Evolutionary conservation across 1,284 basidiomycete genomes (phyloP), one percentile per base, ranked within the genome.

Genomic region (Athelia sp.): DNA sequence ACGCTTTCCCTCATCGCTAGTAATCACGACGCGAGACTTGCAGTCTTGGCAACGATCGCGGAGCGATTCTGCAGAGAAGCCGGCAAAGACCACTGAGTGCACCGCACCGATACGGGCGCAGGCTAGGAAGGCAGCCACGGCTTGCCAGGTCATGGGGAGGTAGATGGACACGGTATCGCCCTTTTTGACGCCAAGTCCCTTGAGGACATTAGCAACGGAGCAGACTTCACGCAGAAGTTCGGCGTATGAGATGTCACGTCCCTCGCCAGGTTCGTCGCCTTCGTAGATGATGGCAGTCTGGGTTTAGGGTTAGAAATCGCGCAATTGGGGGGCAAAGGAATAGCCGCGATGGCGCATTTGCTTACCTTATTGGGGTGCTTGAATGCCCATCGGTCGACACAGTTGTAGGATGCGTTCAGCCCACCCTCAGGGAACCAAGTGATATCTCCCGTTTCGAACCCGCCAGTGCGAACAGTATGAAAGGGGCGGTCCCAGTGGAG

Each of bases 21-120:
- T 99, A 65, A 99, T 93, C 55, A 99, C 76, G 10, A 99, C 92
- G 49, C 85, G 83, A 32, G 86, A 92, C 60, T 81, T 79, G 73
- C 95, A 97, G 70, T 99, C 97, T 51, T 85, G 80, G 36, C 95
- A 82, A 53, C 97, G 87, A 70, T 98, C 97, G 47, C 96, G 84
- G 50, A 99, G 84, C 10, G 91, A 91, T 71, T 98, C 97, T n/a
- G 95, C 86, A 9, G 89, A 93, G 78, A 99, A 99, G 14, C 97
- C 96, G 46, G 96, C 96, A 62, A 99, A 99, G 55, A 99, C 87
- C 63, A 98, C 96, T n/a, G 93, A 97, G 75, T 99, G 97, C 49
- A 99, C 78, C 22, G 97, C 96, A 48, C 96, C 97, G 61, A 99
- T 92, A 59, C 96, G 88, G 4, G 96, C 95, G 69, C 95, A 98